Base-by-base conservation (phyloP, 441 rosid species). In the Cnidoscolus chayamansa region DNA sequence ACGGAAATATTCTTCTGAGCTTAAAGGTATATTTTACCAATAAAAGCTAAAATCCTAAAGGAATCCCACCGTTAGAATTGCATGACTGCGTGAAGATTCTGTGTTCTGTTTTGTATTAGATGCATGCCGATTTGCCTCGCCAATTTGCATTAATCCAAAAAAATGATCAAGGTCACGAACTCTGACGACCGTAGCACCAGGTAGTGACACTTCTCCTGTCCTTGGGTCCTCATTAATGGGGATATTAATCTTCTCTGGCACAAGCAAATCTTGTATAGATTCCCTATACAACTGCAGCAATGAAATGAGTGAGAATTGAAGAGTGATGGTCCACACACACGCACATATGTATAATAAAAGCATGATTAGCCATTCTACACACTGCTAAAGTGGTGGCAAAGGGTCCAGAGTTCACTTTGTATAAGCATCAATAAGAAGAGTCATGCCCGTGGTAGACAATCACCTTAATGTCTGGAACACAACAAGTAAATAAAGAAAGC, bases 41-140 rank as follows among this genome's bases (percentile, higher is more conserved):
- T 50, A 57, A 61, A 74, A 10, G 30, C 65, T 10, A 63, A 73
- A 37, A 54, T 64, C 51, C 60, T 25, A 50, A 57, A 13, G 66
- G 65, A 56, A 63, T 37, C 86, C 59, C 78, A 90, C 98, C 92
- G 83, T 84, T 66, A 94, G 90, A 83, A 94, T 87, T 48, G 98
- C 95, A 80, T 94, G 98, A 82, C 98, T 94, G 57, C 97, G 95
- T 15, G 98, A 94, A 72, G 98, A 94, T 83, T 94, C 98, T 17
- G 97, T 89, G 81, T 94, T 92, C 75, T 86, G 84, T 83, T 87
- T 94, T 74, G 98, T 94, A 73, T 92, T 92, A 25, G 98, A 93
- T 7, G 92, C 91, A 83, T 84, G 84, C 13, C 97, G 97, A 79
- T 94, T 89, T 71, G 89, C 77, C 83, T 92, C 97, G 2, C 97